Evolutionary conservation across 2,329 filamentous ascomycete genomes (phyloP), one percentile per base, ranked within the genome.

Genomic region (Xenosphaeropsis pyriputrescens): DNA sequence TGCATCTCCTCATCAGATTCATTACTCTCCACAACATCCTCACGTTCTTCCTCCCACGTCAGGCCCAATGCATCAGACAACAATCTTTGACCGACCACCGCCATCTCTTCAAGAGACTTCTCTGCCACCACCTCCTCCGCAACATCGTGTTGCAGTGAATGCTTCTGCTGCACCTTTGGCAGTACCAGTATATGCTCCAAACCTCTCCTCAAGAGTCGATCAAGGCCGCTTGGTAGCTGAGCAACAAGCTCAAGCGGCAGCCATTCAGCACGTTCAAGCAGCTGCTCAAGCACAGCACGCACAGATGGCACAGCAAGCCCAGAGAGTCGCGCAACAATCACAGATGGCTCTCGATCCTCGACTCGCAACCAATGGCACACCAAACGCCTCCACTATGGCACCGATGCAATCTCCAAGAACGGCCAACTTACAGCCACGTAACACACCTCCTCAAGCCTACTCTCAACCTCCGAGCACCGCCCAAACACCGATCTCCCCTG

Each of bases 161-260:
- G 43, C 44, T 32, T 38, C 42, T 42, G 43, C 35, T 44, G 46
- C 45, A 47, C 50, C 38, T 40, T 47, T 48, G 32, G 26, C 46
- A 26, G 44, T 50, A 39, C 49, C 50, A 30, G 33, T 35, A 26
- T 55, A 57, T 43, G 50, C 53, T 40, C 50, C 52, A 29, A 56
- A 57, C 19, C 55, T 56, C 12, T 58, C 58, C 35, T 52, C 58
- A 18, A 56, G 57, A 32, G 50, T 57, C 12, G 51, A 57, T n/a
- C 64, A 65, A 44, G 54, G 57, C 11, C 49, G 58, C 18, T 47
- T 50, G 5, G 37, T 54, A 18, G 50, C 49, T 17, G 47, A 54
- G 57, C 40, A 55, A 56, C 45, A 57, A 47, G 45, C 40, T n/a
- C 41, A 49, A 35, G 45, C 50, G 33, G 43, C 50, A n/a, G n/a